A percentile compares a stretch with the other conserved stretches of the same genome.
phyloP scores from a whole-genome alignment of 495 filamentous ascomycete species.

The Aspergillus ellipticus region DNA sequence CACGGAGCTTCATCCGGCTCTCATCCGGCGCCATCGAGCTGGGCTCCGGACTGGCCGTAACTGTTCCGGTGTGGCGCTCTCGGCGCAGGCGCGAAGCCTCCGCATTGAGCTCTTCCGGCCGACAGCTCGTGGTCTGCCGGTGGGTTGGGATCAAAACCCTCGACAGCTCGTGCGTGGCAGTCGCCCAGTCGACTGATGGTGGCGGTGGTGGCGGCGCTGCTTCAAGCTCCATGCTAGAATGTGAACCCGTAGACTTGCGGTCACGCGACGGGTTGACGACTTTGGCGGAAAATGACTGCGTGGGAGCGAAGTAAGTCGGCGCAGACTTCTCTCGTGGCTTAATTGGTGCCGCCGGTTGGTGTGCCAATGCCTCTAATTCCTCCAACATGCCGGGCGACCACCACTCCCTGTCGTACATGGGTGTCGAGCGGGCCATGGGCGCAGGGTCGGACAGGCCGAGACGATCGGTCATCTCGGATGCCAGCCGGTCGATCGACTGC shows the following conservation, averaged over 20 bases:
- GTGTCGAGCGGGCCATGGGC: conserved; percentile 2
- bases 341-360: conserved; percentile 43
- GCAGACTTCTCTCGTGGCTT: conserved; percentile 50
- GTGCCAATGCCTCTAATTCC: conserved; percentile 56
- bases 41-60: conserved; percentile 13
- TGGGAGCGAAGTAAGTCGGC: conserved; percentile 69
- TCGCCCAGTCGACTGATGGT: conserved; percentile 79
- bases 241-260: conserved; percentile 41
- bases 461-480: conserved; percentile 26
- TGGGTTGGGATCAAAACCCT: conserved; percentile 75
- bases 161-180: conserved; percentile 73
- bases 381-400: conserved; percentile 69
- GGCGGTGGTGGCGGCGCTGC: conserved; percentile 57
- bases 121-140: conserved; percentile 68
- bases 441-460: conserved; percentile 15
- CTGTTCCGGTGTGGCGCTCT: conserved; percentile 54
- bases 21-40: conserved; percentile 40
- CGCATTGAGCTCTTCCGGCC: conserved; percentile 68
- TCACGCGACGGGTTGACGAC: conserved; percentile 56
- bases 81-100: conserved; percentile 57
- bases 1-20: conserved; percentile 67
- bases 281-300: conserved; percentile 75
- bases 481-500: conserved; percentile 15
- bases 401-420: conserved; percentile 64
- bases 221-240: conserved; percentile 32